Evolutionary conservation across 495 filamentous ascomycete genomes (phyloP).

Genomic region (Penicillium lagena): DNA sequence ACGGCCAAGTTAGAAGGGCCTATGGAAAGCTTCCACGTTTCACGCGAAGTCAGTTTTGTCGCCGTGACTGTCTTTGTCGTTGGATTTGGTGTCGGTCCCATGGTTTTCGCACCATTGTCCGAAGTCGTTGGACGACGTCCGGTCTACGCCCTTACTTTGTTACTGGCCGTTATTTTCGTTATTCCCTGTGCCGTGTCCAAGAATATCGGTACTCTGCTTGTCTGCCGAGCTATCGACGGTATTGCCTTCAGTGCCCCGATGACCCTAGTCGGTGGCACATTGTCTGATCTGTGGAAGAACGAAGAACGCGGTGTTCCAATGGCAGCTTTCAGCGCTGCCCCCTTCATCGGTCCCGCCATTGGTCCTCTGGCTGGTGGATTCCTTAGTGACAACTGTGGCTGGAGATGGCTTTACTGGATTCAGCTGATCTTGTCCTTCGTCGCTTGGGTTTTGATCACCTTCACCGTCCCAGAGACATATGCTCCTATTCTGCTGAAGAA

Average conservation of each 20-base stretch:
- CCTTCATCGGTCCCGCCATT: constrained; percentile 69
- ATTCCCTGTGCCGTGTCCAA: constrained; percentile 71
- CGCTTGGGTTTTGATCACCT: constrained; percentile 64
- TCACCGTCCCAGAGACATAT: constrained; percentile 79
- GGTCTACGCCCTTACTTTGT: constrained; percentile 51
- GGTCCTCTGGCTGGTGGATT: constrained; percentile 73
- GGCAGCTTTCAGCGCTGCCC: constrained; percentile 78
- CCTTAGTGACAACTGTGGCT: constrained; percentile 59
- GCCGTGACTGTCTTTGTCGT: constrained; percentile 69
- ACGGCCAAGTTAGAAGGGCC: constrained; percentile 63
- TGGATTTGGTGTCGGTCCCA: constrained; percentile 74
- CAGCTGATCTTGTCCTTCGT: constrained; percentile 63
- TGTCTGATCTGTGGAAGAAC: constrained; percentile 76
- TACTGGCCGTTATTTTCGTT: constrained; percentile 65
- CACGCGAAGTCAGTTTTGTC: constrained; percentile 59
- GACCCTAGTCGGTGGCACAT: constrained; percentile 73
- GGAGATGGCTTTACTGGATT: constrained; percentile 85
- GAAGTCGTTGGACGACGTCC: constrained; percentile 64
- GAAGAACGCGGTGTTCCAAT: constrained; percentile 79
- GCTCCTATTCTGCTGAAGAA: constrained; percentile 61
- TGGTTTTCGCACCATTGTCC: constrained; percentile 72
- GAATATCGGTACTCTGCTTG: constrained; percentile 69
- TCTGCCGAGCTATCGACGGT: constrained; percentile 67
- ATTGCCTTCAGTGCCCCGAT: constrained; percentile 80
- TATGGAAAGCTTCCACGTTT: constrained; percentile 52